These are phyloP conservation scores for Brettanomyces sp. DNA, from an alignment of 805 yeast species.

Conservation along the genomic window DNA sequence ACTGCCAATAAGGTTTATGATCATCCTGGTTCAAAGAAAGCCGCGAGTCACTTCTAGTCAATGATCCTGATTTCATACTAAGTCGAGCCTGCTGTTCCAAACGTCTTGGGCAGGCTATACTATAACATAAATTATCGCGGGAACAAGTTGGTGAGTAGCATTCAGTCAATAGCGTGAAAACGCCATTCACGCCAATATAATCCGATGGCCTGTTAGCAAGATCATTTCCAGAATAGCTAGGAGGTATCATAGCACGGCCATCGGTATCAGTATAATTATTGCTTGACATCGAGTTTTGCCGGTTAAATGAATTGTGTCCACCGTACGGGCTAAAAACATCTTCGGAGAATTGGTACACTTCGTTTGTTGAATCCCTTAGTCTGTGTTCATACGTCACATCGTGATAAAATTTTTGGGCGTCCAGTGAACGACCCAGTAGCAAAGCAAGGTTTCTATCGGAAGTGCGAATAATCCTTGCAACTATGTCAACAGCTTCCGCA, in stretches of 20 bases:
- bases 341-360: constrained; percentile 77
- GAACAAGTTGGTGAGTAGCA: constrained; percentile 98
- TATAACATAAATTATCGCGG: constrained; percentile 77
- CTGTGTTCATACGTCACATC: constrained; percentile 95
- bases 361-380: constrained; percentile 76
- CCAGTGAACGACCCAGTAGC: constrained; percentile 80
- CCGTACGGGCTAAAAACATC: constrained; percentile 28
- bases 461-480: constrained; percentile 77
- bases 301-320: constrained; percentile 9
- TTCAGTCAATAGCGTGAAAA: constrained; percentile 83
- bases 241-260: constrained; percentile 1
- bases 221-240: not conserved
- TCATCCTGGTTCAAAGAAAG: constrained; percentile 68
- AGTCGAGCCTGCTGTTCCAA: constrained; percentile 91
- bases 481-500: constrained; percentile 84
- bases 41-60: constrained; percentile 58
- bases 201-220: not conserved
- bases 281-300: constrained; percentile 21
- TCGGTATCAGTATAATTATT: constrained; percentile 2
- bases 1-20: constrained; percentile 85
- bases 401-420: constrained; percentile 89
- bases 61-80: constrained; percentile 51
- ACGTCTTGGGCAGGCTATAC: constrained; percentile 93
- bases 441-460: constrained; percentile 87
- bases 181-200: constrained; percentile 64